Conservation (phyloP, 495 filamentous ascomycete genomes). For the Penicillium coffeae region DNA sequence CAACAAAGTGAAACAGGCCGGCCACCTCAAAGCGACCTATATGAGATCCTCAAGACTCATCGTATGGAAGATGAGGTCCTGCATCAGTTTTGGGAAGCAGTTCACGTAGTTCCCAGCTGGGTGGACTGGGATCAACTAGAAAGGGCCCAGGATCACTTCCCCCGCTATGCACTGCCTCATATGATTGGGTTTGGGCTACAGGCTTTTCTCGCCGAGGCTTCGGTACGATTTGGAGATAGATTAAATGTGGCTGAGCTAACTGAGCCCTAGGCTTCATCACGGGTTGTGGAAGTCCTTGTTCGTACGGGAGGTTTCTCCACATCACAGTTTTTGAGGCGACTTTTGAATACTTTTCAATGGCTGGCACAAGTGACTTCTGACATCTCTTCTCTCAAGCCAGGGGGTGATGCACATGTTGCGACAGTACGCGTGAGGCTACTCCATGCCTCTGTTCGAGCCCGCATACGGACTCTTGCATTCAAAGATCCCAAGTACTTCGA, state of each 20-base stretch:
- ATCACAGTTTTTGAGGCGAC: neutral
- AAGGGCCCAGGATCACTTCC: neutral
- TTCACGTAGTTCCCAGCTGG: neutral
- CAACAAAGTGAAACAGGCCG: neutral
- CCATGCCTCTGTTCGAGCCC: neutral
- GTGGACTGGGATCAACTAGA: slow-evolving; percentile 1
- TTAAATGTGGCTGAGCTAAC: too few relatives aligned
- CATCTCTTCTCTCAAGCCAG: neutral
- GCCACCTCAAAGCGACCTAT: neutral
- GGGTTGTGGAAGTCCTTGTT: neutral
- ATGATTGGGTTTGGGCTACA: neutral
- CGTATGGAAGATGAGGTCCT: neutral
- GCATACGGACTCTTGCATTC: neutral
- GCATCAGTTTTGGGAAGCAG: neutral
- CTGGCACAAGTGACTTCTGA: neutral
- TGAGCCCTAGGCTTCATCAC: neutral
- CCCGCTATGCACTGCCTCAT: neutral
- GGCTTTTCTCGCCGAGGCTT: neutral
- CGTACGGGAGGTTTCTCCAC: neutral
- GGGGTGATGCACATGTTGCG: neutral
- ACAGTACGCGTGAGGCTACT: neutral
- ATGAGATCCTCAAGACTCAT: neutral
- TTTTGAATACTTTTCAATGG: neutral
- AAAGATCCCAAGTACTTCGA: neutral
- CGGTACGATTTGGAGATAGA: too few relatives aligned